These are phyloP conservation scores for Wickerhamiella allomyrinae DNA, from an alignment of 805 yeast species.

Conservation along the genomic window DNA sequence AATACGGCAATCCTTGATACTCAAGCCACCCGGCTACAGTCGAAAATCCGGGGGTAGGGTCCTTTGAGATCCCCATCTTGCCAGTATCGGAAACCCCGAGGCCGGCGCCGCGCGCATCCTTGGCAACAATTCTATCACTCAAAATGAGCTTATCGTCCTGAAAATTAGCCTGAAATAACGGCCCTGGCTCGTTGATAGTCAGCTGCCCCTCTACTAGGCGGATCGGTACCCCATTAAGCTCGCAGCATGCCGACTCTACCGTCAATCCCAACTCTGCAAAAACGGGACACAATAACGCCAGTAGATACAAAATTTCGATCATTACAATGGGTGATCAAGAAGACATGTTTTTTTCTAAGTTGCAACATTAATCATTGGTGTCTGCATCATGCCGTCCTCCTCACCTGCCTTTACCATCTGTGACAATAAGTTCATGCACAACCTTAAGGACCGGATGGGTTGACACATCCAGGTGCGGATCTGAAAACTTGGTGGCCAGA, in stretches of 20 bases:
- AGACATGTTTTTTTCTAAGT: not conserved
- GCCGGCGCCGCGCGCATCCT: constrained; percentile 11
- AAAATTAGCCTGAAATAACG: constrained; percentile 11
- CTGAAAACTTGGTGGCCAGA: constrained; percentile 44
- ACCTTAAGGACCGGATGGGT: constrained; percentile 19
- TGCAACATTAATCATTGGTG: not conserved
- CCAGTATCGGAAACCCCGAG: constrained; percentile 8
- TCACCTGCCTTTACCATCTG: constrained; percentile 18
- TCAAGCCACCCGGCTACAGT: constrained; percentile 13
- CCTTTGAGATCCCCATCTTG: constrained; percentile 8
- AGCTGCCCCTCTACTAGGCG: constrained; percentile 12
- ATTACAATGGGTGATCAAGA: too few relatives aligned
- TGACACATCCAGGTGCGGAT: constrained; percentile 27
- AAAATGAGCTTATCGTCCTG: constrained; percentile 8
- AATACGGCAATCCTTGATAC: constrained; percentile 7
- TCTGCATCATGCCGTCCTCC: not conserved
- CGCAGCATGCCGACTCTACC: constrained; percentile 6
- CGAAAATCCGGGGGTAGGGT: constrained; percentile 5
- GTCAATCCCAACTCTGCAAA: constrained; percentile 12
- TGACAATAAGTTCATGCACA: constrained; percentile 22
- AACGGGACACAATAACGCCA: too few relatives aligned
- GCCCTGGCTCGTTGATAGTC: constrained; percentile 9
- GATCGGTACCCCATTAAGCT: constrained; percentile 9
- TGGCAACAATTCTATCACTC: constrained; percentile 12
- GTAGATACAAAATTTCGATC: too few relatives aligned